Evolutionary conservation across 352 stramenopile species (phyloP).

Genomic region (Phytophthora niederhauseri): DNA sequence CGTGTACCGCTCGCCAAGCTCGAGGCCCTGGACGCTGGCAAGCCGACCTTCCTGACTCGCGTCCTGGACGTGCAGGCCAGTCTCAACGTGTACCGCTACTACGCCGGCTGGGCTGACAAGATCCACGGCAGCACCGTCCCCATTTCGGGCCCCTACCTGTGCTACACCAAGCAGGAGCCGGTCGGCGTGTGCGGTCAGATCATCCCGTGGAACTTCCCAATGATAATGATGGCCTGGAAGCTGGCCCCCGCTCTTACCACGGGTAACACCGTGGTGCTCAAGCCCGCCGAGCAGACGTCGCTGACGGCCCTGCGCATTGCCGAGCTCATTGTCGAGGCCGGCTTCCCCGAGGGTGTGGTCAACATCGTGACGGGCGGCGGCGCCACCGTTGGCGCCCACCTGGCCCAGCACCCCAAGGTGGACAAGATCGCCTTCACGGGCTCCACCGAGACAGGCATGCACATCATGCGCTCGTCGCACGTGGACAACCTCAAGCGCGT

Average conservation of each 20-base stretch:
- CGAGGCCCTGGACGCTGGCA: slow-evolving; percentile 90
- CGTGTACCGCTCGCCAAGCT: slow-evolving; percentile 43
- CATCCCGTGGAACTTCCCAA: slow-evolving; percentile 98
- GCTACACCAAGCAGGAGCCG: slow-evolving; percentile 78
- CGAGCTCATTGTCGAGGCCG: slow-evolving; percentile 78
- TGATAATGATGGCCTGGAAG: slow-evolving; percentile 96
- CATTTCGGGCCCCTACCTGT: slow-evolving; percentile 54
- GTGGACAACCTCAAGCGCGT: slow-evolving; percentile 74
- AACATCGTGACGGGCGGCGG: slow-evolving; percentile 78
- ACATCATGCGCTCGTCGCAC: slow-evolving; percentile 57
- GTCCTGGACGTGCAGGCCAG: slow-evolving; percentile 87
- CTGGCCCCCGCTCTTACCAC: slow-evolving; percentile 86
- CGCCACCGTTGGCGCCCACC: slow-evolving; percentile 42
- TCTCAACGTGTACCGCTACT: slow-evolving; percentile 92
- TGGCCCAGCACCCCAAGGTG: slow-evolving; percentile 58
- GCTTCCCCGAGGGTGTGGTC: slow-evolving; percentile 77
- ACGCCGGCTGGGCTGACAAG: slow-evolving; percentile 91
- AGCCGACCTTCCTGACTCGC: slow-evolving; percentile 87
- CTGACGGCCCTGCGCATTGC: slow-evolving; percentile 91
- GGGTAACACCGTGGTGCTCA: slow-evolving; percentile 94
- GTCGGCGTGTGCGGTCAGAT: slow-evolving; percentile 93
- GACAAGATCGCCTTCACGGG: slow-evolving; percentile 88
- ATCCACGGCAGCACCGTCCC: slow-evolving; percentile 79
- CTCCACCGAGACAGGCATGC: slow-evolving; percentile 56
- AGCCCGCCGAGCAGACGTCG: slow-evolving; percentile 95